A percentile compares a stretch with the other conserved stretches of the same genome.
Evolutionary conservation across 2,329 filamentous ascomycete genomes (phyloP).

Genomic region (Aspergillus sp.): DNA sequence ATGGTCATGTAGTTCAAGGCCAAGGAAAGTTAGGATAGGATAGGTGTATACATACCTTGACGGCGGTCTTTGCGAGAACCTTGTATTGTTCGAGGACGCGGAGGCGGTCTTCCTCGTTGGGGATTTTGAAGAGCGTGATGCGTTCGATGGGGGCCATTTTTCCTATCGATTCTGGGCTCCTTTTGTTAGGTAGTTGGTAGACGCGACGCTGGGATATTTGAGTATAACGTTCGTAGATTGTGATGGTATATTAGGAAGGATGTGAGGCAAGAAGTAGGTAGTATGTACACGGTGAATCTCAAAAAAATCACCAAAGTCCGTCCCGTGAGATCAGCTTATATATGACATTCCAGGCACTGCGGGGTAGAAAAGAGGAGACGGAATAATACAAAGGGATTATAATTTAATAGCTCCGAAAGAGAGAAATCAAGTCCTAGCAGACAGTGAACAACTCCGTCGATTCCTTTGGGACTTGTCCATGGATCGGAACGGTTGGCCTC

Average conservation of each 20-base stretch:
- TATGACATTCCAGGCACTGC: not conserved
- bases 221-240: not conserved
- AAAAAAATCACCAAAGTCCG: too few species aligned
- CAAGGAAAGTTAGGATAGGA: not conserved
- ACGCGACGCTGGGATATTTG: too few species aligned
- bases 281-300: too few species aligned
- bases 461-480: not conserved
- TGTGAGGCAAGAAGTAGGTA: too few species aligned
- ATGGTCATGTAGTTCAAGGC: not conserved
- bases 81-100: slow-evolving; percentile 48
- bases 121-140: slow-evolving; percentile 56
- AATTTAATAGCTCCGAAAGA: too few species aligned
- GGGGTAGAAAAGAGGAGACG: not conserved
- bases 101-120: slow-evolving; percentile 45
- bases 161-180: not conserved
- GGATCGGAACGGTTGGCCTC: not conserved
- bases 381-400: too few species aligned
- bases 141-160: slow-evolving; percentile 47
- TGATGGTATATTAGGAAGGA: too few species aligned
- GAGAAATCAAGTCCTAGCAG: too few species aligned
- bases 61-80: slow-evolving; percentile 42
- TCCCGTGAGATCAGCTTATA: not conserved
- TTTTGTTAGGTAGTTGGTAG: not conserved
- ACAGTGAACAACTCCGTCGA: not conserved
- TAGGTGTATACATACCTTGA: slow-evolving; percentile 37